phyloP scores from a whole-genome alignment of 345 rosid genomes.

The Microcos paniculata region DNA sequence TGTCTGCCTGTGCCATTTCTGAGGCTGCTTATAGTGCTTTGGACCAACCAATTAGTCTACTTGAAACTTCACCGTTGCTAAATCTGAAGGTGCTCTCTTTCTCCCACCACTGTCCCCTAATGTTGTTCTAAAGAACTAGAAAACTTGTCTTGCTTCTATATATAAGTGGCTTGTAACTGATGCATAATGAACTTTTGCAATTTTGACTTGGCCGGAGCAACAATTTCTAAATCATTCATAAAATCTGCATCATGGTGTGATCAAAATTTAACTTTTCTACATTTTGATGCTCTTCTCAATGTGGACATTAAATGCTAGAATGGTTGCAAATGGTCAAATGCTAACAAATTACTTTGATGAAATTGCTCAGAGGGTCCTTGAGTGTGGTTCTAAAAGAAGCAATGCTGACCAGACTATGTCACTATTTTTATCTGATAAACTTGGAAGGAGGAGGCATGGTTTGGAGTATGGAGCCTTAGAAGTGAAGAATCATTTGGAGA shows the following conservation, averaged over 20 bases:
- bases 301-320: neutral
- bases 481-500: conserved; percentile 78
- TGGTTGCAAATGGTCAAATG: neutral
- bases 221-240: neutral
- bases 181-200: neutral
- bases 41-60: conserved; percentile 89
- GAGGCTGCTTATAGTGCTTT: conserved; percentile 97
- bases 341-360: conserved; percentile 22
- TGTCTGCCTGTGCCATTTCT: conserved; percentile 80
- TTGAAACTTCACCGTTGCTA: conserved; percentile 72
- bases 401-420: conserved; percentile 55
- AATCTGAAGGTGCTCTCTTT: conserved; percentile 59
- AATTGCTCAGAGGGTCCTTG: conserved; percentile 71
- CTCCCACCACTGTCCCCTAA: conserved; percentile 20
- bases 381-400: conserved; percentile 75
- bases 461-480: conserved; percentile 83
- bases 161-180: neutral
- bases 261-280: neutral
- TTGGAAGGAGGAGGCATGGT: conserved; percentile 72
- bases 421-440: conserved; percentile 68
- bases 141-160: neutral
- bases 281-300: neutral
- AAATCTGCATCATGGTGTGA: neutral
- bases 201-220: neutral
- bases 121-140: neutral